Percentiles rank a stretch among this genome's conserved stretches.
Conservation (phyloP, 805 yeast species). For the Torulaspora maleeae region DNA sequence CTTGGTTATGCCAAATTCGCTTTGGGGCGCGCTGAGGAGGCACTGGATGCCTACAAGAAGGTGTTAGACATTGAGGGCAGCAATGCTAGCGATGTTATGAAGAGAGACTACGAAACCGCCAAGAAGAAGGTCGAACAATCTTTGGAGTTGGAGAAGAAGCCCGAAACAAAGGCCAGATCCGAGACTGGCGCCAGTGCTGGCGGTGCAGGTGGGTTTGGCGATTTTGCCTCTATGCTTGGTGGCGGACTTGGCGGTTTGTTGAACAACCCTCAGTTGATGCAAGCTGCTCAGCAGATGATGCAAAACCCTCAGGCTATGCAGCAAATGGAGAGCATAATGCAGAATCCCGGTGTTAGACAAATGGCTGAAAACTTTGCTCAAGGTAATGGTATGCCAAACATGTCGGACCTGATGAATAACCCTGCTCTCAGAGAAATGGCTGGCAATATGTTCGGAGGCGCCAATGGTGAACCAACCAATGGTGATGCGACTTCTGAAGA, state of each 20-base stretch:
- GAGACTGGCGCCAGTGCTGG: conserved; percentile 31
- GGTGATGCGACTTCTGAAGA: conserved; percentile 13
- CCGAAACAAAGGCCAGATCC: conserved; percentile 25
- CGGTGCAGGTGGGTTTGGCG: conserved; percentile 60
- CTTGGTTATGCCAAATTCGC: conserved; percentile 92
- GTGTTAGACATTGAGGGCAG: conserved; percentile 89
- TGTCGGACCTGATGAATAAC: conserved; percentile 72
- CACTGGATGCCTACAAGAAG: conserved; percentile 83
- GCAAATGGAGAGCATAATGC: conserved; percentile 64
- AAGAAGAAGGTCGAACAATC: conserved; percentile 81
- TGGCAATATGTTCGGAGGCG: conserved; percentile 60
- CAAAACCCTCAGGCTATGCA: conserved; percentile 72
- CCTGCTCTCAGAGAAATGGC: conserved; percentile 75
- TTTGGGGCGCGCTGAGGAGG: conserved; percentile 84
- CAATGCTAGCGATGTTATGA: conserved; percentile 81
- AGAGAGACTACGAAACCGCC: conserved; percentile 89
- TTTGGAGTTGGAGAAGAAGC: conserved; percentile 39
- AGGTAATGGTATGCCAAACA: conserved; percentile 59
- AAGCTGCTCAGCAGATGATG: conserved; percentile 86
- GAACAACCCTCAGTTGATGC: conserved; percentile 88
- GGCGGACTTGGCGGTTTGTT: conserved; percentile 67
- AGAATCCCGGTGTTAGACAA: conserved; percentile 71
- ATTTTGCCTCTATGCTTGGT: conserved; percentile 58
- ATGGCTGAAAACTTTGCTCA: conserved; percentile 77
- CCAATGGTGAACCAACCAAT: conserved; percentile 18